Base-by-base conservation (phyloP, 192 early-diverging fungal genomes). In the Bifiguratus adelaidae region DNA sequence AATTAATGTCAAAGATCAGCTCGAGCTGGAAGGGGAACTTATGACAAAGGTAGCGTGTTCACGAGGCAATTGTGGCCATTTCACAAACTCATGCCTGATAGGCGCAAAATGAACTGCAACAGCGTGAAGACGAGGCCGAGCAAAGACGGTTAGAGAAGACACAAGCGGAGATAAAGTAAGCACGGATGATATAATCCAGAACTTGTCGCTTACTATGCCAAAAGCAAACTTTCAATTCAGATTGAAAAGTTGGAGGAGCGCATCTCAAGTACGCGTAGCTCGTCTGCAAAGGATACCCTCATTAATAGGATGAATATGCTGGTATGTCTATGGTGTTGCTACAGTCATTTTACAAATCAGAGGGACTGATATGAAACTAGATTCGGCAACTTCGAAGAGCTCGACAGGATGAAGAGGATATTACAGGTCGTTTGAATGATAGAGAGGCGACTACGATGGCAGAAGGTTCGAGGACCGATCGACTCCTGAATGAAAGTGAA, bases 131-230 rank as follows among this genome's bases (percentile, higher is more conserved):
- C 4, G 77, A 63, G 4, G 32, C 69, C 18, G 81, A 91, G 44
- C 56, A 71, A 45, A 86, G 77, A 52, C 77, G 89, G 2, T 54
- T 86, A 2, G 62, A 55, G 24, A 82, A 78, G 38, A 44, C 71
- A 1, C 53, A 65, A 22, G 80, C 75, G 48, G 71, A 82, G 11
- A 61, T 77, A 29, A 62, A 58, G 52, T 78, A 73, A 40, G 45
- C 59, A n/a, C 49, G 61, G 13, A 42, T 55, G 5, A 41, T 48
- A 0, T 29, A n/a, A 7, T 42, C 20, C 26, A 35, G 21, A 19
- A 45, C 4, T 36, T 47, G 4, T 34, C 2, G 23, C 23, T 32
- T 50, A 52, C 16, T 29, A 28, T 13, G 42, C 41, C 8, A 45
- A 50, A 57, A 52, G 30, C 12, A 52, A 48, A 52, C 50, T 63